phyloP scores from a whole-genome alignment of 2,329 filamentous ascomycete species.

The Colletotrichum limetticola region DNA sequence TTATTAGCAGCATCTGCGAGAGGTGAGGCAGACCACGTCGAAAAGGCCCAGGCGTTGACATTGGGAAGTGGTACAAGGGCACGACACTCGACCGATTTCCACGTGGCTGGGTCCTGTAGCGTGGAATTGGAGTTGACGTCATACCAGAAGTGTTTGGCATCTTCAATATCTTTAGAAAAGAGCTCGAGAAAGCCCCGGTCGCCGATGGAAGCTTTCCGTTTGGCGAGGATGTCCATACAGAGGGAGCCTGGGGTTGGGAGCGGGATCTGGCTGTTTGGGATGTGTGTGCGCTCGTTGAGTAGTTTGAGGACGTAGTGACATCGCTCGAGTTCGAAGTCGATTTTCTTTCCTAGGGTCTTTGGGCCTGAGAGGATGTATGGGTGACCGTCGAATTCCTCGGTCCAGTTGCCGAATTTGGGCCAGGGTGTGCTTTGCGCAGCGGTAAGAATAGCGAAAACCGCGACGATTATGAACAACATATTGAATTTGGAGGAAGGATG shows the following conservation, averaged over 20 bases:
- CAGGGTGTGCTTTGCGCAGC: conserved; percentile 12
- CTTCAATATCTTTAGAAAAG: conserved; percentile 38
- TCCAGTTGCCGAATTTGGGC: conserved; percentile 29
- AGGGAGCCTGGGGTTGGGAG: background rate
- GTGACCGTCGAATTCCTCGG: conserved; percentile 5
- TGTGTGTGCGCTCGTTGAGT: conserved; percentile 1
- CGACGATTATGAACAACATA: background rate
- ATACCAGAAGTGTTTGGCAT: conserved; percentile 41
- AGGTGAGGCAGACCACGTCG: conserved; percentile 39
- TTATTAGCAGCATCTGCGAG: conserved; percentile 42
- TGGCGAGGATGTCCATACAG: conserved; percentile 28
- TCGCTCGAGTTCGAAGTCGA: conserved; percentile 28
- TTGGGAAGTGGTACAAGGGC: conserved; percentile 41
- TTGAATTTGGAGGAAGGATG: no score
- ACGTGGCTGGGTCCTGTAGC: conserved; percentile 34
- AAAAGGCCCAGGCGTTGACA: conserved; percentile 39
- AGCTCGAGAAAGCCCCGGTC: conserved; percentile 39
- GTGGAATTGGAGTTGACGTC: conserved; percentile 33
- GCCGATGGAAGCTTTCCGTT: conserved; percentile 40
- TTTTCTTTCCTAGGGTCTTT: conserved; percentile 20
- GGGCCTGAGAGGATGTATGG: conserved; percentile 32
- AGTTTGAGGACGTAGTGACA: conserved; percentile 29
- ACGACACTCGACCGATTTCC: conserved; percentile 38
- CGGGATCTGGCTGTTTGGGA: background rate
- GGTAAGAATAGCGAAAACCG: background rate